Evolutionary conservation across 306 rosid species (phyloP).

Genomic region (Psophocarpus tetragonolobus): DNA sequence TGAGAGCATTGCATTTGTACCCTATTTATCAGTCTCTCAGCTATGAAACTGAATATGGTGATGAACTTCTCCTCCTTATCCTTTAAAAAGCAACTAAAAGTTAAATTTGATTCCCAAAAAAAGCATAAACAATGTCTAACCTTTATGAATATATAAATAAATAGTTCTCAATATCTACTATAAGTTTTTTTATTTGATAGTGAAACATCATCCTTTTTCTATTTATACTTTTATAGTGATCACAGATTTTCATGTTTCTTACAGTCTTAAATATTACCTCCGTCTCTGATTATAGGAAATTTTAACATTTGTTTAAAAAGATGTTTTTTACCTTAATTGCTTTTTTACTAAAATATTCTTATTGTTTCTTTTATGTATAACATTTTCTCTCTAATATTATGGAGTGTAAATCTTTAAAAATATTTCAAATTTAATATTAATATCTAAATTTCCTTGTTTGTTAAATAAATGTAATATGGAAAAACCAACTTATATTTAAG

Average conservation of each 20-base stretch:
- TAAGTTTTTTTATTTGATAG: background rate
- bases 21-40: background rate
- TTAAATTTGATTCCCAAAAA: background rate
- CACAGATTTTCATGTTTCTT: slow-evolving; percentile 25
- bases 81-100: background rate
- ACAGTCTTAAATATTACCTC: background rate
- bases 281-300: too few relatives aligned
- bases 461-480: too few relatives aligned
- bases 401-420: too few relatives aligned
- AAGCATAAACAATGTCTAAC: background rate
- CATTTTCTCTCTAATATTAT: too few relatives aligned
- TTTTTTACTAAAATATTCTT: too few relatives aligned
- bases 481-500: too few relatives aligned
- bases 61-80: background rate
- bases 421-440: too few relatives aligned
- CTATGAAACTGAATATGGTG: background rate
- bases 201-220: slow-evolving; percentile 20
- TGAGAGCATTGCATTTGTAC: background rate
- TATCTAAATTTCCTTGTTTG: too few relatives aligned
- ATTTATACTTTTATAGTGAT: background rate
- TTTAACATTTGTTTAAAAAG: too few relatives aligned
- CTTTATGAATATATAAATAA: background rate
- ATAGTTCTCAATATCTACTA: background rate
- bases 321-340: too few relatives aligned
- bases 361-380: too few relatives aligned